Percentiles rank a stretch among this genome's conserved stretches.
These are phyloP conservation scores for Pharnaceum exiguum DNA, from an alignment of 148 eudicot genomes.

Conservation along the genomic window DNA sequence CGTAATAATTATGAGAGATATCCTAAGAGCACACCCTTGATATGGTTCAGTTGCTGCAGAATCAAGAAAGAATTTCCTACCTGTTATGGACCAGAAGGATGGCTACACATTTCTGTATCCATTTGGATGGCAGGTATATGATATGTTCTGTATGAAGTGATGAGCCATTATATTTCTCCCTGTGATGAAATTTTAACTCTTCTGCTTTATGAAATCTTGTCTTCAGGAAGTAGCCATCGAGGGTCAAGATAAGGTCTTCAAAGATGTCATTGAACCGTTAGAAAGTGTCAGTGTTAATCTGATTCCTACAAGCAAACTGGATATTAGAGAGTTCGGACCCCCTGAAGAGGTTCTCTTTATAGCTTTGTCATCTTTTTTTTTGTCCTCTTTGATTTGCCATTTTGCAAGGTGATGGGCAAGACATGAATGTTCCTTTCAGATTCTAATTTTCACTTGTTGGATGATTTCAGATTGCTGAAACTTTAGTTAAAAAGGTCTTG, in stretches of 20 bases:
- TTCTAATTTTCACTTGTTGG: neutral
- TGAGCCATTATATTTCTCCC: neutral
- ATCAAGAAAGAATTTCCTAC: constrained; percentile 67
- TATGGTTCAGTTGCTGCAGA: constrained; percentile 99
- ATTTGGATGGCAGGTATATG: constrained; percentile 98
- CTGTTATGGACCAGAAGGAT: constrained; percentile 78
- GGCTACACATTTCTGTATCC: constrained; percentile 87
- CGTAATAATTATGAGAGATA: constrained; percentile 34
- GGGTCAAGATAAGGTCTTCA: constrained; percentile 94
- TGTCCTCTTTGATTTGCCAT: constrained; percentile 9
- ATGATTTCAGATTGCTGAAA: constrained; percentile 72
- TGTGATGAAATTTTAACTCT: neutral
- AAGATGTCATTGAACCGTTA: constrained; percentile 97
- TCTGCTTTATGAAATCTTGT: neutral
- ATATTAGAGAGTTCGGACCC: constrained; percentile 81
- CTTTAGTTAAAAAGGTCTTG: constrained; percentile 74
- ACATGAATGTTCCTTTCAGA: neutral
- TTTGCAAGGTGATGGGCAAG: neutral
- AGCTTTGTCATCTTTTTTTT: neutral
- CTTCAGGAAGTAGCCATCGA: constrained; percentile 78
- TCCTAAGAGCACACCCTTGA: constrained; percentile 71
- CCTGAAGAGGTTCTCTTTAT: constrained; percentile 61
- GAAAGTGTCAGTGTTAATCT: constrained; percentile 86
- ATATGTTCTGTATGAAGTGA: neutral
- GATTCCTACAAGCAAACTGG: constrained; percentile 68